Percentiles rank a stretch among this genome's conserved stretches.
phyloP scores from a whole-genome alignment of 768 basidiomycete genomes.

The Cantharellus cinnabarinus region DNA sequence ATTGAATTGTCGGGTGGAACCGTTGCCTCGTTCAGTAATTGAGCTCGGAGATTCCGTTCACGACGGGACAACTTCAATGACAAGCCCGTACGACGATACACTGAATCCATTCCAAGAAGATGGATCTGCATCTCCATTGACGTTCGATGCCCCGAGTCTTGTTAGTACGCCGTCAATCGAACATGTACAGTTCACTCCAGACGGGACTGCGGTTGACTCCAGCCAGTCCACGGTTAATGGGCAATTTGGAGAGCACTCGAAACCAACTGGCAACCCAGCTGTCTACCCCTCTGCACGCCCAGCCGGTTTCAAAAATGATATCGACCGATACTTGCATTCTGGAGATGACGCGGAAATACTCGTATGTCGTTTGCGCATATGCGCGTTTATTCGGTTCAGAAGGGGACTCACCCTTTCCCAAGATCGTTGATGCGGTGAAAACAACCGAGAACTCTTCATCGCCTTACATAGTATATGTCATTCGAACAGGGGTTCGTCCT shows the following conservation, averaged over 20 bases:
- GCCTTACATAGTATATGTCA: slow-evolving; percentile 88
- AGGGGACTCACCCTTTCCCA: slow-evolving; percentile 3
- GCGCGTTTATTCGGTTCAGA: not conserved
- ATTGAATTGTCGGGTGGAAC: too few species aligned
- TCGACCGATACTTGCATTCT: slow-evolving; percentile 55
- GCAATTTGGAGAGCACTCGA: not conserved
- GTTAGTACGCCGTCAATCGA: not conserved
- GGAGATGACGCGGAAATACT: slow-evolving; percentile 66
- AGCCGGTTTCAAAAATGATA: not conserved
- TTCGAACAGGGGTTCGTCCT: slow-evolving; percentile 55
- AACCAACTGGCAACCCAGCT: not conserved
- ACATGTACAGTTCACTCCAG: not conserved
- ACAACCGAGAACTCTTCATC: slow-evolving; percentile 73
- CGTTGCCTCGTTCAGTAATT: too few species aligned
- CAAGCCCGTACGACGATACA: not conserved
- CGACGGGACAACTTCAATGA: not conserved
- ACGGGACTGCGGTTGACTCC: not conserved
- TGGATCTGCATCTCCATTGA: not conserved
- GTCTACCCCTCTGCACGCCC: not conserved
- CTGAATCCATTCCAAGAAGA: not conserved
- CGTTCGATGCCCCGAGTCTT: not conserved
- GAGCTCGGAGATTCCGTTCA: not conserved
- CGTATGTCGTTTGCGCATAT: slow-evolving; percentile 25
- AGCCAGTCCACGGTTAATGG: slow-evolving; percentile 1
- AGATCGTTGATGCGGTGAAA: slow-evolving; percentile 95